phyloP scores from a whole-genome alignment of 192 early-diverging fungal species.

The Coemansia sp. region DNA sequence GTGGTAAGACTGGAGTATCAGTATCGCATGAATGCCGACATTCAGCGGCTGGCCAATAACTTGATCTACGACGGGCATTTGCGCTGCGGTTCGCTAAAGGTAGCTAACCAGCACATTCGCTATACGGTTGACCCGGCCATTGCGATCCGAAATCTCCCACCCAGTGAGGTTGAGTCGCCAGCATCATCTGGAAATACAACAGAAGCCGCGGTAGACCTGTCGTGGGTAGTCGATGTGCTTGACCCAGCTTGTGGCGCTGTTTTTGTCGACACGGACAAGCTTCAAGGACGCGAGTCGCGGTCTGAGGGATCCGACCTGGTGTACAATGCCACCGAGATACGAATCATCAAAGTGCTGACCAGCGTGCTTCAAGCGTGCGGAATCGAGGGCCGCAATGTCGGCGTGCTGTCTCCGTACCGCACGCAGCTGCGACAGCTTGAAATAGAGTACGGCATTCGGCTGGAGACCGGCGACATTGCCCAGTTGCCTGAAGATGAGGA shows the following conservation, averaged over 20 bases:
- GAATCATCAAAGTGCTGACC: slow-evolving; percentile 58
- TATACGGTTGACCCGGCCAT: slow-evolving; percentile 21
- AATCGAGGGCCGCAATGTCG: slow-evolving; percentile 64
- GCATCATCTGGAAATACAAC: neutral
- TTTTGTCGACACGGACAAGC: slow-evolving; percentile 78
- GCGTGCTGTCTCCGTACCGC: slow-evolving; percentile 85
- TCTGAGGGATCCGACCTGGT: slow-evolving; percentile 54
- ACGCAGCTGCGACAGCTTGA: slow-evolving; percentile 62
- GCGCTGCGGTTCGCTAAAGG: slow-evolving; percentile 64
- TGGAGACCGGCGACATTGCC: neutral
- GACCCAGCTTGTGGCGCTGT: slow-evolving; percentile 68
- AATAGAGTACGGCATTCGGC: slow-evolving; percentile 35
- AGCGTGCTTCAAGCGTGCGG: slow-evolving; percentile 65
- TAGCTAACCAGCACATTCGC: slow-evolving; percentile 59
- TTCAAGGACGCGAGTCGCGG: slow-evolving; percentile 64
- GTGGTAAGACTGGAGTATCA: slow-evolving; percentile 76
- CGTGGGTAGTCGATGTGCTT: slow-evolving; percentile 66
- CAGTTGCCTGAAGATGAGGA: neutral
- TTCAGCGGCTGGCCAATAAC: slow-evolving; percentile 82
- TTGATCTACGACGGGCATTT: slow-evolving; percentile 82
- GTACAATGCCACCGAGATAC: slow-evolving; percentile 74
- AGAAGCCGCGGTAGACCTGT: slow-evolving; percentile 5
- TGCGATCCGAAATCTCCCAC: slow-evolving; percentile 18
- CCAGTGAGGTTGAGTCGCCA: neutral
- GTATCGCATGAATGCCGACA: slow-evolving; percentile 92